Conservation (phyloP, 2,329 filamentous ascomycete species). For the Claviceps sp. region DNA sequence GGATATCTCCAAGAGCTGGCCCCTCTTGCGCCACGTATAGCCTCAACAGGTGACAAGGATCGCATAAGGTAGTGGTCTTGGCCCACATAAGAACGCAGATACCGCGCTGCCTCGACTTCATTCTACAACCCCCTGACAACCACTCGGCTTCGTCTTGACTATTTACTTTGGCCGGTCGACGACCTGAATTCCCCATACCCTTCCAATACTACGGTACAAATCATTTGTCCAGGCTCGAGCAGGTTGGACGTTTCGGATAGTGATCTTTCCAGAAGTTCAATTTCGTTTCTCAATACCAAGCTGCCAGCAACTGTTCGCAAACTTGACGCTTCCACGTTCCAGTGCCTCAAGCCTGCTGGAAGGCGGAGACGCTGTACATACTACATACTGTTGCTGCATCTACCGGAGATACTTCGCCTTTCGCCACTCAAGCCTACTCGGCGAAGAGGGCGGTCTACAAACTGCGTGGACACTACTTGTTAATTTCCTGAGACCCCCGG, state of each 20-base stretch:
- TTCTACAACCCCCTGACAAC: not conserved
- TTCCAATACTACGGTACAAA: not conserved
- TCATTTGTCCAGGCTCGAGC: not conserved
- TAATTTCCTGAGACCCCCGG: not conserved
- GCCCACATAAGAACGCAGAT: not conserved
- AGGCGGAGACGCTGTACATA: not conserved
- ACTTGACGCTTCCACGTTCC: not conserved
- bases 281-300: not conserved
- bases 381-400: not conserved
- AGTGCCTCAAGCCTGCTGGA: not conserved
- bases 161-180: not conserved
- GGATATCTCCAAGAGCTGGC: not conserved
- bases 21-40: constrained; percentile 3
- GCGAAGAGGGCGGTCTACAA: not conserved
- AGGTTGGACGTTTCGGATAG: not conserved
- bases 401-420: not conserved
- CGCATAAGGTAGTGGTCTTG: not conserved
- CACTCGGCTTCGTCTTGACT: not conserved
- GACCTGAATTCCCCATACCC: not conserved
- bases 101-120: not conserved
- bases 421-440: not conserved
- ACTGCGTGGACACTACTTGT: not conserved
- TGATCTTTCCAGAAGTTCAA: not conserved
- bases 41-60: not conserved
- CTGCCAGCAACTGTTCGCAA: not conserved